phyloP scores from a whole-genome alignment of 441 rosid species.

The Gossypium gossypioides region DNA sequence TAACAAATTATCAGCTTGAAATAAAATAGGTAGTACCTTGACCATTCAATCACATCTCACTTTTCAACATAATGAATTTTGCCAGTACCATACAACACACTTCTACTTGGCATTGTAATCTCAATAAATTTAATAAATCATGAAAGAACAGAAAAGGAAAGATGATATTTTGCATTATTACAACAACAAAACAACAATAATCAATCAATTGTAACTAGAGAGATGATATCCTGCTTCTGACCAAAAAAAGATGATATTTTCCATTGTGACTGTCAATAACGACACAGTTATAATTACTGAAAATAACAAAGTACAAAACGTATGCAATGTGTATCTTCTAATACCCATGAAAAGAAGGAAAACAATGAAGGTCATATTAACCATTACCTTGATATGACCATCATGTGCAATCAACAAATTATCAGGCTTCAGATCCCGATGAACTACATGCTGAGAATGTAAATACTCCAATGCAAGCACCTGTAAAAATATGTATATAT shows the following conservation, averaged over 20 bases:
- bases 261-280: background rate
- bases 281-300: background rate
- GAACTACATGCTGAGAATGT: constrained; percentile 70
- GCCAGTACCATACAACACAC: background rate
- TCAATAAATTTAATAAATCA: background rate
- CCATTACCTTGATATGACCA: constrained; percentile 93
- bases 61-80: background rate
- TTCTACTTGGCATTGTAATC: background rate
- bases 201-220: background rate
- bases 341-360: background rate
- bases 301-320: background rate
- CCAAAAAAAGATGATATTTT: background rate
- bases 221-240: background rate
- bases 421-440: constrained; percentile 99
- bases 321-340: background rate
- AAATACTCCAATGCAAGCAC: constrained; percentile 14
- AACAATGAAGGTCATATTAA: constrained; percentile 6
- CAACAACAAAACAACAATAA: background rate
- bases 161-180: background rate
- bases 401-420: constrained; percentile 98
- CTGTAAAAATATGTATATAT: background rate
- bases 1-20: background rate
- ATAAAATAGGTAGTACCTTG: background rate
- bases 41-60: background rate
- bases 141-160: background rate